A percentile compares a stretch with the other conserved stretches of the same genome.
These are phyloP conservation scores for Cutaneotrichosporon dermatis DNA, from an alignment of 1,284 basidiomycete species.

Conservation along the genomic window DNA sequence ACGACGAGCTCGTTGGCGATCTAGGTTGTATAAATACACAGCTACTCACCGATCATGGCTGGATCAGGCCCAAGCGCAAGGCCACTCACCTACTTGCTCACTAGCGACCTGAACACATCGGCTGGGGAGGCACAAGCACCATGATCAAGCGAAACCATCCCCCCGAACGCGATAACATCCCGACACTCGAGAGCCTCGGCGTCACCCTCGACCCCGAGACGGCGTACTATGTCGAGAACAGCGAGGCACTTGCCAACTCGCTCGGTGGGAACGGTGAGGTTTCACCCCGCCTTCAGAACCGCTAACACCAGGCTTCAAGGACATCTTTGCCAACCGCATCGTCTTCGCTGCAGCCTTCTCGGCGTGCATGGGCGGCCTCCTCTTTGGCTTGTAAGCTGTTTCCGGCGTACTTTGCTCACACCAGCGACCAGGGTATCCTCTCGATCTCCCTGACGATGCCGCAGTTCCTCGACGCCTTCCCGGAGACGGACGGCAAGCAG, in stretches of 20 bases:
- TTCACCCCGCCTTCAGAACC: no score
- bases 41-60: no score
- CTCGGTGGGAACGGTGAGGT: slow-evolving; percentile 7
- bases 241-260: slow-evolving; percentile 1
- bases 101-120: no score
- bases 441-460: slow-evolving; percentile 34
- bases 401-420: not conserved
- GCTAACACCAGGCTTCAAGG: slow-evolving; percentile 15
- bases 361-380: slow-evolving; percentile 27
- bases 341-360: slow-evolving; percentile 18
- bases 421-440: slow-evolving; percentile 35
- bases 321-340: slow-evolving; percentile 17
- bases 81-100: no score
- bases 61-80: no score
- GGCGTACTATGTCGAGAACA: slow-evolving; percentile 3
- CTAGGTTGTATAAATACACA: no score
- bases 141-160: not conserved
- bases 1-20: no score
- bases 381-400: slow-evolving; percentile 14
- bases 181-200: slow-evolving; percentile 7
- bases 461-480: slow-evolving; percentile 33
- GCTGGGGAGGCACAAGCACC: not conserved
- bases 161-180: slow-evolving; percentile 1
- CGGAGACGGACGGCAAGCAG: slow-evolving; percentile 23
- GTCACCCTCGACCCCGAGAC: slow-evolving; percentile 4